Evolutionary conservation across 2,329 filamentous ascomycete genomes (phyloP).

Genomic region (Zasmidium angulare): DNA sequence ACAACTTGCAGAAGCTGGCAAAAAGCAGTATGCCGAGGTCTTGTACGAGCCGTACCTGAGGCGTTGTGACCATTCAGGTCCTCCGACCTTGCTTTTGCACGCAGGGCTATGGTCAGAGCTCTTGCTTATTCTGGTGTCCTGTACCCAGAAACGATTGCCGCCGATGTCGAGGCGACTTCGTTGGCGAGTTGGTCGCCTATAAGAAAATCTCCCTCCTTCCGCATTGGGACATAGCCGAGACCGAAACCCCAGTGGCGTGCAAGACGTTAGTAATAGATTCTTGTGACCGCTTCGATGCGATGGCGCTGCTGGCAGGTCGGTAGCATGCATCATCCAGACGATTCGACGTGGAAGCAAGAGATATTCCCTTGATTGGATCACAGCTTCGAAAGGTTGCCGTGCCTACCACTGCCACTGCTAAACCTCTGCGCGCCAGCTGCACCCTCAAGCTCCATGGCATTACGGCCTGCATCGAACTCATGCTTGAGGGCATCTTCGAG

Average conservation of each 20-base stretch:
- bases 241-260: not conserved
- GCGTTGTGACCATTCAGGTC: not conserved
- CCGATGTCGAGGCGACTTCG: not conserved
- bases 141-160: not conserved
- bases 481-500: conserved; percentile 52
- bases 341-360: no score
- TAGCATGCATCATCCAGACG: no score
- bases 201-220: not conserved
- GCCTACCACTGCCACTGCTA: conserved; percentile 40
- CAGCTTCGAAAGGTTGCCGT: conserved; percentile 32
- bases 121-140: not conserved
- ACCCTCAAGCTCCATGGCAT: conserved; percentile 47
- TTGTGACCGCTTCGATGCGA: no score
- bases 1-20: no score
- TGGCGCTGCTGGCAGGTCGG: no score
- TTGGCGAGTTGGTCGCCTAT: not conserved
- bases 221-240: not conserved
- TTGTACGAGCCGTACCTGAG: no score
- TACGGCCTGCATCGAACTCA: conserved; percentile 49
- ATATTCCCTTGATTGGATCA: not conserved
- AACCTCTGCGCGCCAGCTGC: conserved; percentile 44
- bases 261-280: not conserved
- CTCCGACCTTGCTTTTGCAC: not conserved
- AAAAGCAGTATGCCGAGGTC: no score
- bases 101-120: not conserved